Base-by-base conservation (phyloP, 1,284 basidiomycete species). In the Mycena citricolor region DNA sequence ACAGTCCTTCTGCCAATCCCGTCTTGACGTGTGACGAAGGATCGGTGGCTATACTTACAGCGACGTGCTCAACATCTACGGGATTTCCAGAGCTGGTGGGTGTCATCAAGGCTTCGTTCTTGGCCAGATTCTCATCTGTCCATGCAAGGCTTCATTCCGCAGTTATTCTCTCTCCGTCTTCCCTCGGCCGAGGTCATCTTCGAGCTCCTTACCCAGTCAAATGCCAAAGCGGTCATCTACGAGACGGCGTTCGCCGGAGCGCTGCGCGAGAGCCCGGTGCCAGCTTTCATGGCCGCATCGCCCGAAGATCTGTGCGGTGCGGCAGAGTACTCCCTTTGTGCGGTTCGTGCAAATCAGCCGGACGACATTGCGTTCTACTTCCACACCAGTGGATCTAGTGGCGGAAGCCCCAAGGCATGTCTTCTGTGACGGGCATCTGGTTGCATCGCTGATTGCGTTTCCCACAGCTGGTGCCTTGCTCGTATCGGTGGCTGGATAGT, bases 351-450 rank as follows among this genome's bases (percentile, higher is more conserved):
- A n/a, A 58, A 57, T 11, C 51, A 54, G 23, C 57, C 63, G 44
- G 69, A 67, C 21, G 69, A 76, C 49, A 65, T 67, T 11, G 68
- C 73, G 8, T 78, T 83, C 64, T 71, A 82, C 42, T 82, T 82
- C 62, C 82, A 85, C 57, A 84, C 82, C 4, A 80, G 78, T 47
- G 82, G 82, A 21, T 81, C 81, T 36, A 84, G 81, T 16, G 81
- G 80, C 20, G 82, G 82, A 23, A 74, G 71, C 36, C 83, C 83
- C 2, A 85, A 83, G 47, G 50, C 49, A 12, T 23, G 13, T 31
- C 13, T 33, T 37, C 31, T 14, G 13, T 8, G 12, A 44, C n/a
- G 8, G 6, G 8, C 23, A 10, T 14, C 20, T 14, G 34, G 7
- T 23, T 12, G 28, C 29, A 32, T 17, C 25, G 21, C 44, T 44